These are phyloP conservation scores for Epichloe coenophiala DNA, from an alignment of 2,329 filamentous ascomycete species.

Conservation along the genomic window DNA sequence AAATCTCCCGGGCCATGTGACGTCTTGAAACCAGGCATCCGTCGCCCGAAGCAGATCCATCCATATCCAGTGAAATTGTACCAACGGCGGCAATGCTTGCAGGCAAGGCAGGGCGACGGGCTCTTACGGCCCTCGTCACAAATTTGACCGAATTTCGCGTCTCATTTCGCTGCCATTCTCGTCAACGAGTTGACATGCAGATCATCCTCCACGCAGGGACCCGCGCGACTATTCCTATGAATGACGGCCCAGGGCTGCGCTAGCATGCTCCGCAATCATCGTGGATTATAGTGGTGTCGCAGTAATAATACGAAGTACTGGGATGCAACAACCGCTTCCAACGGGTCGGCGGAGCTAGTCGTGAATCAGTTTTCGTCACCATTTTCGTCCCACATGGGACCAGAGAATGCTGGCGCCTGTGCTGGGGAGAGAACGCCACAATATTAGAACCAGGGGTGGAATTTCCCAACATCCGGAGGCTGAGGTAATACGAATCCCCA, in stretches of 20 bases:
- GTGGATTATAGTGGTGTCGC: neutral
- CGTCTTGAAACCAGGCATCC: neutral
- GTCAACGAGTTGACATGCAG: conserved; percentile 5
- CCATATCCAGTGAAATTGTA: neutral
- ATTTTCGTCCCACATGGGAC: neutral
- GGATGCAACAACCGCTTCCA: neutral
- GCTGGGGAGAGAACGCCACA: neutral
- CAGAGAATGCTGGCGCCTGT: neutral
- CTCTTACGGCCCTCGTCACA: neutral
- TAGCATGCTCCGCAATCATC: neutral
- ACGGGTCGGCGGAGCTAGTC: neutral
- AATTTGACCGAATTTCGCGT: conserved; percentile 6
- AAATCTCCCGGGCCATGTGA: conserved; percentile 2
- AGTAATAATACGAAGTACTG: neutral
- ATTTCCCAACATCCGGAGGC: neutral
- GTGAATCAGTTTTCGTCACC: neutral
- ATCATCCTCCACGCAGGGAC: conserved; percentile 3
- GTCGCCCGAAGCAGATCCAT: neutral
- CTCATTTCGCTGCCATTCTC: conserved; percentile 8
- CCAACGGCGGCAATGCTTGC: neutral
- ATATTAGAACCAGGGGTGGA: neutral
- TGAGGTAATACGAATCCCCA: conserved; percentile 1
- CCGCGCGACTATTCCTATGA: neutral
- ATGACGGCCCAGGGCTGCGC: neutral
- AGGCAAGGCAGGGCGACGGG: neutral